Evolutionary conservation across 2,329 filamentous ascomycete genomes (phyloP).

Genomic region (Aspergillus texensis): DNA sequence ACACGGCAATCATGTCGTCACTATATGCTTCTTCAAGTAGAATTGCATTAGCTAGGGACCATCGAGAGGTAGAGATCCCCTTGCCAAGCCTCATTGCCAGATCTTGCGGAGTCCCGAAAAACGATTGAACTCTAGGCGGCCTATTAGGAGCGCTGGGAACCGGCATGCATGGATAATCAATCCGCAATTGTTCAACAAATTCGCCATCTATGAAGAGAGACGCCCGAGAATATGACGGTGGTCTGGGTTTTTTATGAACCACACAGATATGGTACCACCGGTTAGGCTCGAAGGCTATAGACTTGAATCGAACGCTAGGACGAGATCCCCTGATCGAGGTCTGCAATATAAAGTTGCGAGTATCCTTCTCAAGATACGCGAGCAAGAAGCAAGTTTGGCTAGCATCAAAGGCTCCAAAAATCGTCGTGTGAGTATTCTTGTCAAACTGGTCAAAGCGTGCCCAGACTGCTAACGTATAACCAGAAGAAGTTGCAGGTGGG

Average conservation of each 20-base stretch:
- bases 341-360: slow-evolving; percentile 90
- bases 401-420: slow-evolving; percentile 92
- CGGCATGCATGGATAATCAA: slow-evolving; percentile 80
- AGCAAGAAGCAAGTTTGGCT: slow-evolving; percentile 92
- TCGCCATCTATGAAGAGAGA: slow-evolving; percentile 90
- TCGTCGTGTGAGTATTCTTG: slow-evolving; percentile 79
- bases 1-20: slow-evolving; percentile 88
- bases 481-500: slow-evolving; percentile 74
- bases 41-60: slow-evolving; percentile 88
- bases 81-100: slow-evolving; percentile 75
- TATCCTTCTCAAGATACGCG: slow-evolving; percentile 91
- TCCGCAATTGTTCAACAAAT: slow-evolving; percentile 88
- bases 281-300: slow-evolving; percentile 71
- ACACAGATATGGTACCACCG: slow-evolving; percentile 93
- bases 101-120: slow-evolving; percentile 88
- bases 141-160: slow-evolving; percentile 59
- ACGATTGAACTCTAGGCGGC: slow-evolving; percentile 74
- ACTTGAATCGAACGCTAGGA: slow-evolving; percentile 92
- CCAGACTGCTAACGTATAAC: slow-evolving; percentile 91
- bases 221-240: slow-evolving; percentile 76
- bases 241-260: slow-evolving; percentile 78
- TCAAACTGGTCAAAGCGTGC: slow-evolving; percentile 87
- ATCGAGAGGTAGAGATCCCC: slow-evolving; percentile 74
- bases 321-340: slow-evolving; percentile 85
- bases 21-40: slow-evolving; percentile 85